These are phyloP conservation scores for Brasilioporus rufonigricans DNA, from an alignment of 768 basidiomycete genomes.

Conservation along the genomic window DNA sequence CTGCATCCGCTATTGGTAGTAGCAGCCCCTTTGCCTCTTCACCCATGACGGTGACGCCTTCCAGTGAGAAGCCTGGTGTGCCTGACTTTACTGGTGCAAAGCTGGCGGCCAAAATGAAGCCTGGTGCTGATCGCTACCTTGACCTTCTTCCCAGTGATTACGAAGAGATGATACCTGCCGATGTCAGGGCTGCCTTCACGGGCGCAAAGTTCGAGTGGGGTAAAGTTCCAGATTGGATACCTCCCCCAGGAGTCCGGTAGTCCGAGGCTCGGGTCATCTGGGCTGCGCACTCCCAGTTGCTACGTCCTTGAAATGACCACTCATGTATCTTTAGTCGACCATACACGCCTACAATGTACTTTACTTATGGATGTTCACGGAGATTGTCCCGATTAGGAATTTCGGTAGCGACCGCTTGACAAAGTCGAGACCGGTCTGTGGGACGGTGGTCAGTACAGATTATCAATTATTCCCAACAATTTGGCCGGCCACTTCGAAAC, in stretches of 20 bases:
- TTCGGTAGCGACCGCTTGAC: not conserved
- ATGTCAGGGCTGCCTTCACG: conserved; percentile 52
- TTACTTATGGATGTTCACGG: not conserved
- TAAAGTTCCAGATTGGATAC: conserved; percentile 72
- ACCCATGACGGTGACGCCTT: conserved; percentile 25
- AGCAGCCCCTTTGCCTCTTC: conserved; percentile 26
- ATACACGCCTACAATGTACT: not conserved
- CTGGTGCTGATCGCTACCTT: conserved; percentile 56
- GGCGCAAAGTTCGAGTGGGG: conserved; percentile 62
- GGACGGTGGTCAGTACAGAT: not conserved
- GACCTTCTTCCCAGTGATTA: conserved; percentile 58
- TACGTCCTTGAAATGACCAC: not conserved
- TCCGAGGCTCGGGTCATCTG: not conserved
- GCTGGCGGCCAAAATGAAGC: conserved; percentile 35
- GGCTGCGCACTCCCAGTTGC: not conserved
- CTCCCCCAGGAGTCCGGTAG: conserved; percentile 59
- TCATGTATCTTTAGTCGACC: conserved; percentile 5
- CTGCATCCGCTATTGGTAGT: conserved; percentile 21
- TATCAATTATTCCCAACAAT: conserved; percentile 12
- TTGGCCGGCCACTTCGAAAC: not conserved
- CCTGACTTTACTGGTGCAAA: conserved; percentile 38
- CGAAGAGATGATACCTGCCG: conserved; percentile 48
- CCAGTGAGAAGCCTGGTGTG: conserved; percentile 19
- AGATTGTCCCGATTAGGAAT: conserved; percentile 17
- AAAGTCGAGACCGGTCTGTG: too few relatives aligned